Evolutionary conservation across 331 rosid genomes (phyloP).

Genomic region (Malus hybrid): DNA sequence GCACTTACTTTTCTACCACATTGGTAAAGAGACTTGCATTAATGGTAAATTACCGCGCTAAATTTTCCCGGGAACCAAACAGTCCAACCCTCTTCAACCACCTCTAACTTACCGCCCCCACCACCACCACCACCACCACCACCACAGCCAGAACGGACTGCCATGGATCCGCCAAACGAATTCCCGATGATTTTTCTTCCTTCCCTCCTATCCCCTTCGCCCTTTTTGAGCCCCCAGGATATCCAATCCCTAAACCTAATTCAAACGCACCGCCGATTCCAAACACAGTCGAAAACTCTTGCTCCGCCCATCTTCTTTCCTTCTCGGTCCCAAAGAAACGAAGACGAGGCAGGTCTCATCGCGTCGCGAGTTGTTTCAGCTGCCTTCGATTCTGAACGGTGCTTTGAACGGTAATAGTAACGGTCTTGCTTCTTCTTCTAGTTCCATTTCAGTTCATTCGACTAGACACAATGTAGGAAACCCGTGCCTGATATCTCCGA

Average conservation of each 20-base stretch:
- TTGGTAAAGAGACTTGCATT: too few relatives aligned
- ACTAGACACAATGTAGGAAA: conserved; percentile 19
- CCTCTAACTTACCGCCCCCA: not conserved
- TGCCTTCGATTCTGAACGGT: conserved; percentile 25
- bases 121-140: not conserved
- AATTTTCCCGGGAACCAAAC: not conserved
- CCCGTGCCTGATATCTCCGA: conserved; percentile 44
- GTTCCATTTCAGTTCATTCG: conserved; percentile 19
- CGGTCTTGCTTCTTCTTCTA: conserved; percentile 26
- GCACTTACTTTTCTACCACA: too few relatives aligned
- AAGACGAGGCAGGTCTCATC: conserved; percentile 79
- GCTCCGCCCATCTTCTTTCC: conserved; percentile 36
- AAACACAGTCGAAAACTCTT: conserved; percentile 13
- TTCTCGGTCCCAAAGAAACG: conserved; percentile 82
- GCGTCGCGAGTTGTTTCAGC: conserved; percentile 42
- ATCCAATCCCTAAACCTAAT: conserved; percentile 24
- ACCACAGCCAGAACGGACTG: not conserved
- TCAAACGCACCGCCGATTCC: conserved; percentile 16
- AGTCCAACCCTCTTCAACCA: not conserved
- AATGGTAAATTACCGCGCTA: not conserved
- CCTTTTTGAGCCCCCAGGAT: conserved; percentile 29
- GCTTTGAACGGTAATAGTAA: conserved; percentile 17
- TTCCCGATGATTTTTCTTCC: conserved; percentile 27
- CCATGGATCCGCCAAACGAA: conserved; percentile 52
- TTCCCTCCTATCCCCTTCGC: conserved; percentile 48